Percentiles rank a stretch among this genome's conserved stretches.
Evolutionary conservation across 2,329 filamentous ascomycete genomes (phyloP).

Genomic region (Aspergillus sp.): DNA sequence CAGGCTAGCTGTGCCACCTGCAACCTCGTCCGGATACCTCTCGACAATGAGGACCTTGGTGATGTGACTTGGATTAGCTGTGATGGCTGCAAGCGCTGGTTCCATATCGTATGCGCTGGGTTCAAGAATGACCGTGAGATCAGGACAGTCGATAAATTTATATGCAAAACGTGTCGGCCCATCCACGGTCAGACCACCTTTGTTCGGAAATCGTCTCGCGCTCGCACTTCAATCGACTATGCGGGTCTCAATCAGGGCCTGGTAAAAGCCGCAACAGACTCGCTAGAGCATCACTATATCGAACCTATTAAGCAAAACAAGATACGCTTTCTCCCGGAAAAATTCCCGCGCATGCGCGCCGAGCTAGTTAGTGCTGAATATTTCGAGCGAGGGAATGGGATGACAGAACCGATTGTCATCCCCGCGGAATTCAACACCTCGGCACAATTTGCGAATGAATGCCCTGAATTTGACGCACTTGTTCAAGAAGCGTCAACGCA

Average conservation of each 20-base stretch:
- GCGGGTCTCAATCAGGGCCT: conserved; percentile 66
- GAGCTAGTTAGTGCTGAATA: conserved; percentile 64
- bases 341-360: conserved; percentile 63
- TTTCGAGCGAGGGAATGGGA: conserved; percentile 62
- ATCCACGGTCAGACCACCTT: conserved; percentile 64
- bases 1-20: conserved; percentile 59
- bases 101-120: conserved; percentile 66
- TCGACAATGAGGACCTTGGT: conserved; percentile 54
- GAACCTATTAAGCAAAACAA: conserved; percentile 65
- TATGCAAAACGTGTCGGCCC: conserved; percentile 61
- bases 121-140: conserved; percentile 65
- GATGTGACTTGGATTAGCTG: conserved; percentile 64
- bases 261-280: conserved; percentile 64
- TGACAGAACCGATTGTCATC: conserved; percentile 67
- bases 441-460: conserved; percentile 37
- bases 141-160: conserved; percentile 67
- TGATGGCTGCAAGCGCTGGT: conserved; percentile 68
- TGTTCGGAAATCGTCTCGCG: conserved; percentile 65
- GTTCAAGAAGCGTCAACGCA: conserved; percentile 36
- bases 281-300: conserved; percentile 67
- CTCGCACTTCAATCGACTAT: conserved; percentile 67
- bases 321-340: conserved; percentile 61
- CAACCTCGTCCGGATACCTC: conserved; percentile 53
- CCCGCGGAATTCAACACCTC: conserved; percentile 61
- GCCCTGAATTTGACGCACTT: conserved; percentile 28